phyloP scores from a whole-genome alignment of 2,329 filamentous ascomycete species.

The Macrophomina phaseolina region DNA sequence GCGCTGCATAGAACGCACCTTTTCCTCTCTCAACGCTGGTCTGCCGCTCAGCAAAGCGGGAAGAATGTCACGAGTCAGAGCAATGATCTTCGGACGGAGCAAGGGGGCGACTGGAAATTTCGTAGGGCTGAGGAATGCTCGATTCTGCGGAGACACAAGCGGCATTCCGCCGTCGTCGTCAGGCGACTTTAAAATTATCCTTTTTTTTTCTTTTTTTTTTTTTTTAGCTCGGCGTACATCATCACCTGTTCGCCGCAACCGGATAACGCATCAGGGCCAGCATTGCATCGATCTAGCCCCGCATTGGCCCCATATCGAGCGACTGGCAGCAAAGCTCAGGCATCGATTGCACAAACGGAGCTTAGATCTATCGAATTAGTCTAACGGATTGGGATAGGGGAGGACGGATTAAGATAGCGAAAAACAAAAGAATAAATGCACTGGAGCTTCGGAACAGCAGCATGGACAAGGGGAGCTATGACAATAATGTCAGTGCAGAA shows the following conservation, averaged over 20 bases:
- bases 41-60: no score
- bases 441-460: no score
- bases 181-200: constrained; percentile 4
- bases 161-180: background rate
- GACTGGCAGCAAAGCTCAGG: no score
- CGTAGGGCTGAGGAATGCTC: constrained; percentile 17
- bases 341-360: no score
- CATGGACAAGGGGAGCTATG: background rate
- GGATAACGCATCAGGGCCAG: background rate
- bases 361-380: no score
- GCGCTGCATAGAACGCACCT: no score
- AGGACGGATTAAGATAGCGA: no score
- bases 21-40: no score
- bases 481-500: background rate
- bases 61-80: background rate
- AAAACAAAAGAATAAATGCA: no score
- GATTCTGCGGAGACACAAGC: background rate
- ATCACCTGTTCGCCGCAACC: background rate
- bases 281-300: background rate
- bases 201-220: background rate
- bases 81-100: background rate
- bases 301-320: background rate
- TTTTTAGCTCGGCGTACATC: background rate
- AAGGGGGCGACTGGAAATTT: background rate
- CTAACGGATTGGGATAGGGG: no score